These are phyloP conservation scores for Tolypocladium pustulatum DNA, from an alignment of 2,329 filamentous ascomycete species.

Conservation along the genomic window DNA sequence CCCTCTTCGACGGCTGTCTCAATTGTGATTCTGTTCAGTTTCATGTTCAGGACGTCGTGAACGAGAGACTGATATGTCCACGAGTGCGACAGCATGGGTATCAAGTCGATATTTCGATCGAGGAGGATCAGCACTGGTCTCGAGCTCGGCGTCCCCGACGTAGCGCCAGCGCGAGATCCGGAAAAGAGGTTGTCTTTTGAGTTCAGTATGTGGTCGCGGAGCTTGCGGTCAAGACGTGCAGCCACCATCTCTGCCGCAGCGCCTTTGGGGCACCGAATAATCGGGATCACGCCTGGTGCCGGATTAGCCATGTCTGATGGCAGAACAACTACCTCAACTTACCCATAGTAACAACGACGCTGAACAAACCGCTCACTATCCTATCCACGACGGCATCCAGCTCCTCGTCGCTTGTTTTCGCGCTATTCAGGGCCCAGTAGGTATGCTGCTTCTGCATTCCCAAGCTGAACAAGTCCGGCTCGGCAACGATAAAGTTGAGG, in stretches of 20 bases:
- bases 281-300: slow-evolving; percentile 67
- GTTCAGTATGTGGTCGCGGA: slow-evolving; percentile 92
- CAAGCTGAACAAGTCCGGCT: slow-evolving; percentile 90
- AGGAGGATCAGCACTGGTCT: slow-evolving; percentile 87
- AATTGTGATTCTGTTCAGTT: slow-evolving; percentile 86
- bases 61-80: slow-evolving; percentile 74
- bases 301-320: not conserved
- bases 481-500: slow-evolving; percentile 91
- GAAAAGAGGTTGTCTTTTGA: slow-evolving; percentile 98
- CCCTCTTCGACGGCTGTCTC: slow-evolving; percentile 72
- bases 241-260: slow-evolving; percentile 91
- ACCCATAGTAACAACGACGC: slow-evolving; percentile 97
- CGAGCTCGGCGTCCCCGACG: slow-evolving; percentile 55
- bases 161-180: slow-evolving; percentile 42
- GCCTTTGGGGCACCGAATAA: slow-evolving; percentile 88
- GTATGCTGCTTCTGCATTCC: slow-evolving; percentile 84
- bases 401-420: slow-evolving; percentile 79
- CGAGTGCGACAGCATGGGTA: slow-evolving; percentile 97
- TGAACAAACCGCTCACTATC: slow-evolving; percentile 94
- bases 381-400: slow-evolving; percentile 79
- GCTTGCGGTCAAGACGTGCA: slow-evolving; percentile 86
- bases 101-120: slow-evolving; percentile 89
- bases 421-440: slow-evolving; percentile 95
- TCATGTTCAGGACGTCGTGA: slow-evolving; percentile 47
- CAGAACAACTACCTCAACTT: slow-evolving; percentile 14